Evolutionary conservation across 169 alveolate genomes (phyloP), one percentile per base, ranked within the genome.

Genomic region (Cryptosporidium viatorum): DNA sequence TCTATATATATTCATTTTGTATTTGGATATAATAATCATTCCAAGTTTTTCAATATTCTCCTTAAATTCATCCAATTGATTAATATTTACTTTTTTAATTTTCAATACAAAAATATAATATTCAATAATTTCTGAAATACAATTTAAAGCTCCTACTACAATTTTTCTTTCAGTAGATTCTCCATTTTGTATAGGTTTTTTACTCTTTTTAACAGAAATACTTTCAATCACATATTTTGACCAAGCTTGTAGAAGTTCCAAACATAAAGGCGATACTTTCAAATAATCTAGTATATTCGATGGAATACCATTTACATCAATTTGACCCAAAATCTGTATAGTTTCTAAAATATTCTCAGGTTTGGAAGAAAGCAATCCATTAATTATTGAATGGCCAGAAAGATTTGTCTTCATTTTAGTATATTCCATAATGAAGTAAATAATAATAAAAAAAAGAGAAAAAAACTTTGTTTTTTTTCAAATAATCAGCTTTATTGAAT

Each of bases 201-300:
- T 80, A 12, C 62, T 80, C 23, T 80, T 80, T 8, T 29, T 65
- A 10, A 31, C 55, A 16, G 89, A 45, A 26, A 67, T 80, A 62
- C 75, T 80, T 43, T 80, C 89, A 16, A 35, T 4, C 12, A 80
- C 26, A 39, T 62, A 43, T 43, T 33, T 80, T 39, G 89, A 80
- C 89, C 89, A 80, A 26, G 33, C 70, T 10, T 80, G 73, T 12
- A 80, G 70, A 29, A 80, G 55, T 0, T 80, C 89, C 18, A 26
- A 10, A 80, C 89, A 80, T 60, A 43, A 62, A 3, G 89, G 89
- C 0, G 89, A 80, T 14, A 65, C 80, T 26, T 18, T 45, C 16
- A 80, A 35, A 29, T 80, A 80, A 41, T 41, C 51, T 12, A 62
- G 10, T 6, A 80, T 21, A 35, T 62, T 60, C 0, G 37, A 18